A percentile compares a stretch with the other conserved stretches of the same genome.
These are phyloP conservation scores for Pharus latifolius DNA, from an alignment of 176 grass and related monocot genomes.

Conservation along the genomic window DNA sequence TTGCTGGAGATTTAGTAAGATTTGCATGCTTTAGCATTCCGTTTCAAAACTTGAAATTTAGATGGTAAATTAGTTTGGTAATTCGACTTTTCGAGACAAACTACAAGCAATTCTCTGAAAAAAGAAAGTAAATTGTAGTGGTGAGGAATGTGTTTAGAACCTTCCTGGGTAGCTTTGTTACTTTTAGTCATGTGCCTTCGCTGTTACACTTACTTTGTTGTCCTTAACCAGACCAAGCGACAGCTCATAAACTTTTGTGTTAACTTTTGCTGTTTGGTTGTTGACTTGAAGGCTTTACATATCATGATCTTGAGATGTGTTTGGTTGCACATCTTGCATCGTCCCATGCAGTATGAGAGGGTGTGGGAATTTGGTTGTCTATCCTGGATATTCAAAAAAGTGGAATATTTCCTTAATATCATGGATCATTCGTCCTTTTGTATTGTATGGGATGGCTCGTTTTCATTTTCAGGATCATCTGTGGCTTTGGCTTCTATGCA, in stretches of 20 bases:
- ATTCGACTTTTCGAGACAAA: background rate
- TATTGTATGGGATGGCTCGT: too few species aligned
- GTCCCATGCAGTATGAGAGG: too few species aligned
- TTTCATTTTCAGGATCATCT: too few species aligned
- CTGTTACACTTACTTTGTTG: slow-evolving; percentile 24
- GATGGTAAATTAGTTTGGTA: background rate
- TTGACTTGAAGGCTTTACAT: background rate
- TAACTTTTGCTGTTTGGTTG: slow-evolving; percentile 16
- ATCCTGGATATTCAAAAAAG: too few species aligned
- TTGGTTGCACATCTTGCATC: too few species aligned
- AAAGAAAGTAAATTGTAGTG: background rate
- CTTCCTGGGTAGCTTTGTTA: slow-evolving; percentile 17
- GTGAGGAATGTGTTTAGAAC: slow-evolving; percentile 7
- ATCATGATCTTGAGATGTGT: slow-evolving; percentile 1
- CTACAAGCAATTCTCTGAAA: slow-evolving; percentile 9
- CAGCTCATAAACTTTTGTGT: slow-evolving; percentile 16
- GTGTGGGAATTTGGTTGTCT: too few species aligned
- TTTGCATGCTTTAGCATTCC: background rate
- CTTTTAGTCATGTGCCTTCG: slow-evolving; percentile 40
- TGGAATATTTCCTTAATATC: too few species aligned
- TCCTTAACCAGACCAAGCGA: slow-evolving; percentile 7
- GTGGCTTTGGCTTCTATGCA: too few species aligned
- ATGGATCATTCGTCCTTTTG: too few species aligned
- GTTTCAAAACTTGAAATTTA: background rate
- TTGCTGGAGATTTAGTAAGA: background rate